Conservation (phyloP, 148 eudicot species). For the Suaeda aralocaspica region DNA sequence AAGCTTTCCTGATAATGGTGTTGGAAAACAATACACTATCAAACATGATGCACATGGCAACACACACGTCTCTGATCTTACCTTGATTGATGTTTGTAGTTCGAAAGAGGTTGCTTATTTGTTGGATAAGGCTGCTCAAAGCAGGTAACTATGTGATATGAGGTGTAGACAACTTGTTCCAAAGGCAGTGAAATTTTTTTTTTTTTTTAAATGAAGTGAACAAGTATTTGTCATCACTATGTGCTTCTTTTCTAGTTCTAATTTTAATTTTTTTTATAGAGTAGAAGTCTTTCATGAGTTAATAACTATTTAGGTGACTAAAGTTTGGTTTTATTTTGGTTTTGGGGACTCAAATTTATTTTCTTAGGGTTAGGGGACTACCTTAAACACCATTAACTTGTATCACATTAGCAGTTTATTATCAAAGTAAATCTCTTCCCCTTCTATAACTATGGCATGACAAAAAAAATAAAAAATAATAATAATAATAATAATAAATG, state of each 20-base stretch:
- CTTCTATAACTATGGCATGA: too few species aligned
- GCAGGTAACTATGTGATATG: conserved; percentile 60
- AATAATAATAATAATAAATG: too few species aligned
- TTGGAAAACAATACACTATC: conserved; percentile 77
- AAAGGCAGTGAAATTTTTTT: too few species aligned
- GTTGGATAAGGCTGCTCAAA: conserved; percentile 83
- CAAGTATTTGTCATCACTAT: not conserved
- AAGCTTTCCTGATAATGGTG: conserved; percentile 42
- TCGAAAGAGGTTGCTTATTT: conserved; percentile 85
- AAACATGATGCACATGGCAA: conserved; percentile 91
- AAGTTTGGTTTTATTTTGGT: not conserved
- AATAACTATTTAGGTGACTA: too few species aligned
- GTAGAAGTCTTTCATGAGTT: not conserved
- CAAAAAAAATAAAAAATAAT: too few species aligned
- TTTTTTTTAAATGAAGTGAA: not conserved
- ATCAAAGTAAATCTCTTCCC: too few species aligned
- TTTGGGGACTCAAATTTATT: too few species aligned
- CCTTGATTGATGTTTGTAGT: conserved; percentile 79
- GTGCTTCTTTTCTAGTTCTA: not conserved
- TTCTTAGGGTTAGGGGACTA: too few species aligned
- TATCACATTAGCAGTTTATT: too few species aligned
- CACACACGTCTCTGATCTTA: conserved; percentile 88
- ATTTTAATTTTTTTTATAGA: too few species aligned
- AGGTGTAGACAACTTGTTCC: not conserved
- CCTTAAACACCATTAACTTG: too few species aligned